Base-by-base conservation (phyloP, 371 early-diverging fungal species). In the Zopfochytrium polystomum region DNA sequence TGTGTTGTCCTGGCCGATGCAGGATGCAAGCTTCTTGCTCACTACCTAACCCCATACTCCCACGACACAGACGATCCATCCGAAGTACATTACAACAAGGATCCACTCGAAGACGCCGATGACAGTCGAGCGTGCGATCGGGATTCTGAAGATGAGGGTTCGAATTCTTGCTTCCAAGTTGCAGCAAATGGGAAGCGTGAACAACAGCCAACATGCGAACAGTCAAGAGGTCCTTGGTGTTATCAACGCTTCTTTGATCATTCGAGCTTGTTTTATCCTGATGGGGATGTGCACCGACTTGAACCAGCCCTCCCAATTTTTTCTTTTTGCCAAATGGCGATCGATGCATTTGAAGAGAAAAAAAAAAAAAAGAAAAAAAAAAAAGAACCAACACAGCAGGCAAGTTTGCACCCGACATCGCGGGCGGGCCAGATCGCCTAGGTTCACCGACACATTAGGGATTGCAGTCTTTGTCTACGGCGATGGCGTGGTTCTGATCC, bases 121-220 rank as follows among this genome's bases (percentile, higher is more conserved):
- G 26, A 31, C 31, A 34, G 53, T 60, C 29, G 61, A 62, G 27
- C 20, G 20, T 7, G 55, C 26, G 18, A 54, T 55, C 27, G 62
- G 62, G 0, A 13, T 27, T 18, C n/a, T 62, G n/a, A 62, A 62
- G 26, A 55, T 44, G n/a, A 55, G 54, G 18, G 54, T 62, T 33
- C 33, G 56, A 6, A n/a, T 2, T 5, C 38, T 62, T 6, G 30
- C 54, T 33, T 3, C 23, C 1, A n/a, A 20, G 1, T 5, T 62
- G 20, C 27, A 48, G 23, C n/a, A n/a, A n/a, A n/a, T n/a, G n/a
- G 27, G 6, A 30, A 22, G 5, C 32, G 52, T 11, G 6, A 32
- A 52, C 6, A 32, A 26, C 23, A 9, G 52, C 6, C 25, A 6
- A 22, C 5, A 11, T 6, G 52, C 52, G 32, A 52, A 11, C 11